Evolutionary conservation across 148 eudicot species (phyloP), one percentile per base, ranked within the genome.

Genomic region (Heliamphora exappendiculata): DNA sequence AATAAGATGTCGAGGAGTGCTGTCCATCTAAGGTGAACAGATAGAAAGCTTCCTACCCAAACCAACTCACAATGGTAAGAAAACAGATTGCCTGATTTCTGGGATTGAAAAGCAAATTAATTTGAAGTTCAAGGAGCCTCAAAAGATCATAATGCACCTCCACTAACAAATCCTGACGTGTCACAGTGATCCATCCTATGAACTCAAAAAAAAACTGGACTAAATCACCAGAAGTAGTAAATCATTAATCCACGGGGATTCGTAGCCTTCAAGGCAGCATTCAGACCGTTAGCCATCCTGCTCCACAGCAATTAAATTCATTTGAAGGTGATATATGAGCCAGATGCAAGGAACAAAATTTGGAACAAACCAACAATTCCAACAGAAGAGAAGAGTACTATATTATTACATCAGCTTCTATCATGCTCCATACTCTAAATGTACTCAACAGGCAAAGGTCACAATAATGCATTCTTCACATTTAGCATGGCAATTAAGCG

Each of bases 101-200:
- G 50, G 24, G 42, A 28, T 22, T 26, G 36, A 14, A 73, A 54
- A 47, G 16, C 7, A 54, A 39, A 66, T 20, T 14, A 5, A 76
- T 36, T 24, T 2, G 39, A 28, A 29, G 33, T 62, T 53, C 78
- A 37, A 73, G 31, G 53, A 45, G 42, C 66, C 59, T 73, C 47
- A 57, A 76, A 62, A n/a, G 31, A 53, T 36, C 20, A 33, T 7
- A 73, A 19, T 4, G 78, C 67, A 67, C 57, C 91, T 89, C 93
- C 93, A 57, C 96, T 86, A 60, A 91, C 93, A 83, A 91, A 91
- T 36, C 96, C 96, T 5, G 93, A 88, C 67, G 93, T 91, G 77
- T 91, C 96, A 5, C 78, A 50, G 60, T 91, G 96, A 79, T 91
- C 96, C 96, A 91, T 91, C 79, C 36, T 49, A 2, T 11, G 8